These are phyloP conservation scores for Tolypocladium ophioglossoides DNA, from an alignment of 2,329 filamentous ascomycete species.

Conservation along the genomic window DNA sequence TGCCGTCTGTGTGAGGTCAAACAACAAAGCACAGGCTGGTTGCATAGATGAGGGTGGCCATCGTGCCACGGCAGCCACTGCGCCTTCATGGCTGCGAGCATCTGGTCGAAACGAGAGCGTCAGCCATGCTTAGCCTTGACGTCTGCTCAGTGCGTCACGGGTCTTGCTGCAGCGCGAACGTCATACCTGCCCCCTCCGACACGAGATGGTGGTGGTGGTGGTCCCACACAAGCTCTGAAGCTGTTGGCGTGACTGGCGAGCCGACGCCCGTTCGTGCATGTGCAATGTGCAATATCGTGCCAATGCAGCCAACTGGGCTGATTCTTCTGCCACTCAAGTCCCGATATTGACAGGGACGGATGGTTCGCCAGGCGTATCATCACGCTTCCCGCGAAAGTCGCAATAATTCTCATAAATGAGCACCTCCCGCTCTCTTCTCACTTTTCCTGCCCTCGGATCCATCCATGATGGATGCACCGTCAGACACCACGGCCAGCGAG, in stretches of 20 bases:
- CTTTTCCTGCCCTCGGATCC: not conserved
- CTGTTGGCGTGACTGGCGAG: not conserved
- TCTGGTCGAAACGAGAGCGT: not conserved
- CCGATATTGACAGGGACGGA: not conserved
- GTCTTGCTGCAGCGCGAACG: conserved; percentile 5
- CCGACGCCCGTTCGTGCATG: not conserved
- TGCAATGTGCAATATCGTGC: not conserved
- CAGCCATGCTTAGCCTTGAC: not conserved
- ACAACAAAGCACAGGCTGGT: not conserved
- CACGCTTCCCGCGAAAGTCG: not conserved
- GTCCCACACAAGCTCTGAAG: conserved; percentile 1
- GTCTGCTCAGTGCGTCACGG: conserved; percentile 1
- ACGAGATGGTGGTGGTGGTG: conserved; percentile 3
- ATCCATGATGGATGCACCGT: not conserved
- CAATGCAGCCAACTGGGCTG: not conserved
- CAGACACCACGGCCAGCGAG: not conserved
- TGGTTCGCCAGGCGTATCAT: not conserved
- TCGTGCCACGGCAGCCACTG: not conserved
- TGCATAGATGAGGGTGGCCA: not conserved
- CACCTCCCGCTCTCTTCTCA: not conserved
- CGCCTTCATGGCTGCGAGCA: not conserved
- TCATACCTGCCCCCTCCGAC: conserved; percentile 4
- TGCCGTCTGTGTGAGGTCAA: not conserved
- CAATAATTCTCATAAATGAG: not conserved
- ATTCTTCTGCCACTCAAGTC: not conserved